Conservation (phyloP, 1,284 basidiomycete species). For the Microstroma glucosiphilum region DNA sequence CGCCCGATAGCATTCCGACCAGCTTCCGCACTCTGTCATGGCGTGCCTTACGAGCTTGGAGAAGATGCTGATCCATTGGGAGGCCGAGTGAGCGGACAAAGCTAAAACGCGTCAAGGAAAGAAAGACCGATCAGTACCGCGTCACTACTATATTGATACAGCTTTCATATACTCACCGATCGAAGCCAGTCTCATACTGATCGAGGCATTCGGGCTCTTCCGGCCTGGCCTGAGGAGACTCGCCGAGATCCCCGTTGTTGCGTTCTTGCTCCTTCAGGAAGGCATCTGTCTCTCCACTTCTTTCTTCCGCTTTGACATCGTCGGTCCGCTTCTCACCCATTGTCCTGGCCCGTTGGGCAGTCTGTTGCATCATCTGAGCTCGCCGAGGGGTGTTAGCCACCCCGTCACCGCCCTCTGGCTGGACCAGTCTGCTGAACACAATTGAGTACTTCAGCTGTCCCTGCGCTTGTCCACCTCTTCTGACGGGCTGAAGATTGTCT, state of each 20-base stretch:
- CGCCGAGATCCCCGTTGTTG: no score
- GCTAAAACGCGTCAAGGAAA: not conserved
- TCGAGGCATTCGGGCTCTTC: no score
- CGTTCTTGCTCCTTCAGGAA: no score
- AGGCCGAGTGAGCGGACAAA: constrained; percentile 35
- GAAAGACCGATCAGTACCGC: not conserved
- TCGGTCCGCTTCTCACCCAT: not conserved
- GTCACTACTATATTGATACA: not conserved
- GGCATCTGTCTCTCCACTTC: no score
- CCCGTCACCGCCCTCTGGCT: constrained; percentile 22
- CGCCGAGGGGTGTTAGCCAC: constrained; percentile 15
- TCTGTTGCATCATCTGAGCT: constrained; percentile 23
- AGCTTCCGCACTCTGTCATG: constrained; percentile 34
- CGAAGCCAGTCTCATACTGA: no score
- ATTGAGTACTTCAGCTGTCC: constrained; percentile 42
- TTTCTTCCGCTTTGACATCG: no score
- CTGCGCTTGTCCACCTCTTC: constrained; percentile 24
- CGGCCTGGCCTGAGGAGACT: no score
- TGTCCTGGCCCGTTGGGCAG: constrained; percentile 7
- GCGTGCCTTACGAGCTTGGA: constrained; percentile 25
- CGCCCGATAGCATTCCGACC: constrained; percentile 28
- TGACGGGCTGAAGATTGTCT: constrained; percentile 31
- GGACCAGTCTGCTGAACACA: constrained; percentile 35
- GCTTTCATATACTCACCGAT: no score
- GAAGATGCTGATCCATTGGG: constrained; percentile 31